Conservation (phyloP, 148 eudicot genomes). For the Vaccinium darrowii region DNA sequence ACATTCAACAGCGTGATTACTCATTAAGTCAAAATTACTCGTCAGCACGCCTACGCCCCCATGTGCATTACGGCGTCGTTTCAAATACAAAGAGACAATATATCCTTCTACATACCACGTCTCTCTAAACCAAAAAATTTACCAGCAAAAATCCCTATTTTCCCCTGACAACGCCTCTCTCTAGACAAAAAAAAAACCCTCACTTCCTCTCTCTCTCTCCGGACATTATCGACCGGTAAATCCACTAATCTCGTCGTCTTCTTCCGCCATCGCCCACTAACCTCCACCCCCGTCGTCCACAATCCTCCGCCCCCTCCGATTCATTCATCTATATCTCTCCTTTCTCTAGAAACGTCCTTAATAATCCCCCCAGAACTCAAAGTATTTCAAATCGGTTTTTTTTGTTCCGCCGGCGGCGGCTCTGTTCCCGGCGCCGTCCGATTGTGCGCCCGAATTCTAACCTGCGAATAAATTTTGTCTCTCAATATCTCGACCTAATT, state of each 20-base stretch:
- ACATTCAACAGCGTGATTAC: too few relatives aligned
- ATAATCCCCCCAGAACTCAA: neutral
- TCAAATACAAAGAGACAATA: neutral
- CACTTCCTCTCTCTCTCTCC: slow-evolving; percentile 7
- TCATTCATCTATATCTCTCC: neutral
- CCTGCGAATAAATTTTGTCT: slow-evolving; percentile 11
- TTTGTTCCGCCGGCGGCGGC: slow-evolving; percentile 9
- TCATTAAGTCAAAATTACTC: too few relatives aligned
- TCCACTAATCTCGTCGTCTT: slow-evolving; percentile 43
- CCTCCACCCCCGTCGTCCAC: slow-evolving; percentile 18
- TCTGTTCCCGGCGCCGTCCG: slow-evolving; percentile 27
- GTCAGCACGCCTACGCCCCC: neutral
- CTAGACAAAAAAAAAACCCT: slow-evolving; percentile 2
- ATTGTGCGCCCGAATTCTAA: slow-evolving; percentile 21
- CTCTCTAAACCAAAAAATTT: slow-evolving; percentile 15
- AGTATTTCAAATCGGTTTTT: neutral
- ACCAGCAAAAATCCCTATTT: slow-evolving; percentile 19
- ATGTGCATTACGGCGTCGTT: slow-evolving; percentile 2
- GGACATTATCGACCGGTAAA: slow-evolving; percentile 32
- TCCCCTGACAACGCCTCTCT: slow-evolving; percentile 15
- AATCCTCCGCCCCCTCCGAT: slow-evolving; percentile 3
- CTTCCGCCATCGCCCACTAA: slow-evolving; percentile 17
- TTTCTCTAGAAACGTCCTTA: neutral
- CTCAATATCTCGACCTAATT: slow-evolving; percentile 13
- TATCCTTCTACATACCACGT: neutral